phyloP scores from a whole-genome alignment of 208 protist species.

The Crithidia sp. region DNA sequence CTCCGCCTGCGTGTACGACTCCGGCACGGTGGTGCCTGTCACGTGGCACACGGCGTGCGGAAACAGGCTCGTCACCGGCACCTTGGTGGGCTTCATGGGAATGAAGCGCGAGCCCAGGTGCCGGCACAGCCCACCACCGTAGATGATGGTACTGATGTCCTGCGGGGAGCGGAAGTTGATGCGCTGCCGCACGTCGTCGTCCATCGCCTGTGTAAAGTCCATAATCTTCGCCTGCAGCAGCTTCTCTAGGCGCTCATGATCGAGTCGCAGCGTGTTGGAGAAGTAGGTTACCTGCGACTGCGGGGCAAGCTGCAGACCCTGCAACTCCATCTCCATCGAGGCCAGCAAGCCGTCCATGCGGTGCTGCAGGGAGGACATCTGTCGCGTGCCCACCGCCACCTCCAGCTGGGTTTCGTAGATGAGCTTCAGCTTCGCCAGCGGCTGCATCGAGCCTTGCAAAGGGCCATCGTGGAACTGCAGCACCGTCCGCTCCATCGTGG shows the following conservation, averaged over 20 bases:
- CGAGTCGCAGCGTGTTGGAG: slow-evolving; percentile 59
- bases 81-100: slow-evolving; percentile 51
- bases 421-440: slow-evolving; percentile 83
- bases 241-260: slow-evolving; percentile 82
- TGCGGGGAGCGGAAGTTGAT: slow-evolving; percentile 91
- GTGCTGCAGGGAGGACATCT: slow-evolving; percentile 81
- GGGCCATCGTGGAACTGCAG: slow-evolving; percentile 86
- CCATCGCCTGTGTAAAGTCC: slow-evolving; percentile 86
- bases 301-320: slow-evolving; percentile 78
- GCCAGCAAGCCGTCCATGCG: slow-evolving; percentile 93
- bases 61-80: slow-evolving; percentile 74
- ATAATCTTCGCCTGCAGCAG: slow-evolving; percentile 86
- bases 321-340: slow-evolving; percentile 91
- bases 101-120: slow-evolving; percentile 80
- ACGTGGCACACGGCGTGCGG: slow-evolving; percentile 78
- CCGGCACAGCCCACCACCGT: slow-evolving; percentile 84
- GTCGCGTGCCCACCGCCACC: slow-evolving; percentile 73
- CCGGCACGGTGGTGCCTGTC: slow-evolving; percentile 70
- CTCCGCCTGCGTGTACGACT: slow-evolving; percentile 57
- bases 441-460: slow-evolving; percentile 58
- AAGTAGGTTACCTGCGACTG: slow-evolving; percentile 77
- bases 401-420: slow-evolving; percentile 92
- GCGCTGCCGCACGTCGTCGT: slow-evolving; percentile 80
- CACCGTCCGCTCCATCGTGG: slow-evolving; percentile 86
- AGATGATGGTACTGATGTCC: slow-evolving; percentile 92